Evolutionary conservation across 441 rosid species (phyloP).

Genomic region (Syzygium syzygioides): DNA sequence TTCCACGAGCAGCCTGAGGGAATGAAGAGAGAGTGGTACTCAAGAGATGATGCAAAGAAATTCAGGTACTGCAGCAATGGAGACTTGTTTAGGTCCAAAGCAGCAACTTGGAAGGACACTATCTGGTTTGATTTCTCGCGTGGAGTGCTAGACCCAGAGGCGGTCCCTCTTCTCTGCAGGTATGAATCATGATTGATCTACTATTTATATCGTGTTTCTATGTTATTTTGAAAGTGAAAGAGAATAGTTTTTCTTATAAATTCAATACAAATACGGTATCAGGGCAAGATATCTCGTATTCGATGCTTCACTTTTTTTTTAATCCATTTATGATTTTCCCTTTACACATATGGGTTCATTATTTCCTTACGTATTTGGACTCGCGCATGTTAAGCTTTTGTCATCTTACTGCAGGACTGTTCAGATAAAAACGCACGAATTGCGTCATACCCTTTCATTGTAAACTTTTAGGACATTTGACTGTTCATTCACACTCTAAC

Average conservation of each 20-base stretch:
- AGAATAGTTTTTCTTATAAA: background rate
- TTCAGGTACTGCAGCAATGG: conserved; percentile 39
- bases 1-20: conserved; percentile 49
- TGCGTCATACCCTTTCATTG: background rate
- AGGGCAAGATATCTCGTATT: background rate
- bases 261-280: background rate
- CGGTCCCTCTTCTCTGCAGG: conserved; percentile 42
- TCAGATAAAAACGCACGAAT: background rate
- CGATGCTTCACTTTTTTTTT: background rate
- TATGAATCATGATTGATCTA: background rate
- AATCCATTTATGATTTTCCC: background rate
- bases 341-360: background rate
- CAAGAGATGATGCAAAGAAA: conserved; percentile 16
- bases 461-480: background rate
- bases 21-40: conserved; percentile 40
- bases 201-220: background rate
- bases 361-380: background rate
- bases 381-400: background rate
- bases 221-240: background rate
- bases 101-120: conserved; percentile 48
- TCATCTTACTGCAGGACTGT: background rate
- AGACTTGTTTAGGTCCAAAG: conserved; percentile 33
- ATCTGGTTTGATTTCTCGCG: conserved; percentile 30
- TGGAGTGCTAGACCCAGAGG: conserved; percentile 24
- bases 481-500: background rate